These are phyloP conservation scores for Discostella pseudostelligera DNA, from an alignment of 108 stramenopile species.

Conservation along the genomic window DNA sequence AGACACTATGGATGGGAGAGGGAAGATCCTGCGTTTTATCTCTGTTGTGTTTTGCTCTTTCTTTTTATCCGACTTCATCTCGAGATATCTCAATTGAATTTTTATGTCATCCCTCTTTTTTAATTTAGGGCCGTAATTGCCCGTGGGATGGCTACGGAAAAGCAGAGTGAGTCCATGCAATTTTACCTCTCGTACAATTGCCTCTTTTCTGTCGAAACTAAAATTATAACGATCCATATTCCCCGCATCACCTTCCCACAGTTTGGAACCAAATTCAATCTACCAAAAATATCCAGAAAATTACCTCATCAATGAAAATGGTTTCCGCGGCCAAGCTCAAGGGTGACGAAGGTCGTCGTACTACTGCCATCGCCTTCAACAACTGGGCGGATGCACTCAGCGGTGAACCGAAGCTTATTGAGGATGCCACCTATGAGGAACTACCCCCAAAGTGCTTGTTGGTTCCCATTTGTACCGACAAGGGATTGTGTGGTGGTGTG, in stretches of 20 bases:
- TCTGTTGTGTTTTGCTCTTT: too few relatives aligned
- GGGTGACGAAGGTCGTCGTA: constrained; percentile 91
- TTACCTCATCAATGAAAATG: constrained; percentile 99
- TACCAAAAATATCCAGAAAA: constrained; percentile 98
- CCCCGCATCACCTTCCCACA: constrained; percentile 29
- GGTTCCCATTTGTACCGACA: constrained; percentile 94
- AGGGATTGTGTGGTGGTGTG: constrained; percentile 99
- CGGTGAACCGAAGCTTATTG: constrained; percentile 50
- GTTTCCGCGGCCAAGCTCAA: constrained; percentile 99
- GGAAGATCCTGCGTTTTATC: too few relatives aligned
- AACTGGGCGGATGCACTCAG: constrained; percentile 67
- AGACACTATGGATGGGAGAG: too few relatives aligned
- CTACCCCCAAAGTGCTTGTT: constrained; percentile 87
- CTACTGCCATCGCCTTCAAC: constrained; percentile 78
- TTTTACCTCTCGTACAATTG: neutral
- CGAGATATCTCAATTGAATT: neutral
- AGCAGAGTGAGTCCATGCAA: constrained; percentile 64
- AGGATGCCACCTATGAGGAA: constrained; percentile 78
- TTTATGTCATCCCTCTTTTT: neutral
- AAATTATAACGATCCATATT: too few relatives aligned
- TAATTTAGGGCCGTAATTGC: constrained; percentile 40
- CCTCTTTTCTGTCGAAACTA: too few relatives aligned
- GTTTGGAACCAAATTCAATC: constrained; percentile 95
- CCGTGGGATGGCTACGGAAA: constrained; percentile 91
- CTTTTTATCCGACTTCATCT: neutral